Evolutionary conservation across 371 early-diverging fungal species (phyloP).

Genomic region (Mortierella sp.): DNA sequence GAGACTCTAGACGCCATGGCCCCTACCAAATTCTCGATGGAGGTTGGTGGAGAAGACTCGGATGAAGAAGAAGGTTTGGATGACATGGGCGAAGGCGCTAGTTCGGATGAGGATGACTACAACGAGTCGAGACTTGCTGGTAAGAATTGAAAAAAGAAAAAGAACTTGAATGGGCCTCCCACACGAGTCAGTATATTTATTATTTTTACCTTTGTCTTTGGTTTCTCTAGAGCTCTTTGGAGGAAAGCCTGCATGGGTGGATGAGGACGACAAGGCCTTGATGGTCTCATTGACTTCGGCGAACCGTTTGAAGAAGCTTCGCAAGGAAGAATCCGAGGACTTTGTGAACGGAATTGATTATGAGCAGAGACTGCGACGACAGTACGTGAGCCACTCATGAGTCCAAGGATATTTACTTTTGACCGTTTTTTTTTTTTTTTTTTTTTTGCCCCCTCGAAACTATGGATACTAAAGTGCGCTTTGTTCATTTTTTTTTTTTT

Average conservation of each 20-base stretch:
- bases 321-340: slow-evolving; percentile 78
- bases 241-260: slow-evolving; percentile 76
- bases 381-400: slow-evolving; percentile 63
- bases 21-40: too few relatives aligned
- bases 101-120: slow-evolving; percentile 4
- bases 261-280: slow-evolving; percentile 76
- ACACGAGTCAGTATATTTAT: background rate
- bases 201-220: background rate
- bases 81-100: background rate
- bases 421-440: background rate
- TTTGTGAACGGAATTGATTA: slow-evolving; percentile 81
- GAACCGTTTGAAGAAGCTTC: slow-evolving; percentile 81
- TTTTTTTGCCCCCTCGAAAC: background rate
- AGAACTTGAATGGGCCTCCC: background rate
- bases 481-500: background rate
- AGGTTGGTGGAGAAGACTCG: too few relatives aligned
- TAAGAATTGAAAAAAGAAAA: background rate
- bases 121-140: background rate
- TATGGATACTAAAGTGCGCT: too few relatives aligned
- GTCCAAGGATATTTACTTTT: background rate
- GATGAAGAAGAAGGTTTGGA: slow-evolving; percentile 15
- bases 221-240: slow-evolving; percentile 29
- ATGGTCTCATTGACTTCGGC: slow-evolving; percentile 72
- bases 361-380: slow-evolving; percentile 81
- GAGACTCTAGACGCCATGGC: too few relatives aligned